Evolutionary conservation across 768 basidiomycete genomes (phyloP).

Genomic region (Hericium erinaceus): DNA sequence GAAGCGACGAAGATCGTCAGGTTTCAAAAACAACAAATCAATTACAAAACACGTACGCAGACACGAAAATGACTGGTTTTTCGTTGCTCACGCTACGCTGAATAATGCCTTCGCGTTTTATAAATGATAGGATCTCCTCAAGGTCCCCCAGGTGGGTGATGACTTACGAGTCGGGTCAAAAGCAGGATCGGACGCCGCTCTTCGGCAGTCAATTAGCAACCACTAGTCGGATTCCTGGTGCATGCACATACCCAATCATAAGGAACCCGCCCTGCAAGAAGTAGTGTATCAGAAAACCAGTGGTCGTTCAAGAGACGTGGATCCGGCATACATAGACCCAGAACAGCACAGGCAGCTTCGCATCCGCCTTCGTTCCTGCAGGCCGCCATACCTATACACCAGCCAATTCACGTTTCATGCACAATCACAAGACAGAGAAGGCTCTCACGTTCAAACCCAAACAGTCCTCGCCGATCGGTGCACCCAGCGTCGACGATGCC

Average conservation of each 20-base stretch:
- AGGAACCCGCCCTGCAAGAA: neutral
- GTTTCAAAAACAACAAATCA: neutral
- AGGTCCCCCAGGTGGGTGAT: neutral
- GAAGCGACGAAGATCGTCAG: neutral
- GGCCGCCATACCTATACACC: conserved; percentile 23
- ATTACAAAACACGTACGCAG: neutral
- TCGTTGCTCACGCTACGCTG: neutral
- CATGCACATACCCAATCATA: neutral
- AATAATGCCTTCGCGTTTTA: neutral
- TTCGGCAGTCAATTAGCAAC: neutral
- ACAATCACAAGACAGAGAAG: neutral
- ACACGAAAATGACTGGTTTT: neutral
- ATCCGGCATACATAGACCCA: conserved; percentile 25
- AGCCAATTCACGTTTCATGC: neutral
- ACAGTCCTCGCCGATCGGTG: conserved; percentile 43
- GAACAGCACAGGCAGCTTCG: conserved; percentile 23
- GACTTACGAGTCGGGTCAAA: neutral
- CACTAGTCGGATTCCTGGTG: neutral
- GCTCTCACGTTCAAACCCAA: conserved; percentile 38
- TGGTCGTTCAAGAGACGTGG: neutral
- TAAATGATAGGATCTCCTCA: neutral
- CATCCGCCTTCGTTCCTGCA: conserved; percentile 13
- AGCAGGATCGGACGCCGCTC: neutral
- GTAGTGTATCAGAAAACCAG: neutral
- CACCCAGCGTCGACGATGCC: conserved; percentile 26